phyloP scores from a whole-genome alignment of 1,284 basidiomycete genomes.

The Chondrostereum purpureum region DNA sequence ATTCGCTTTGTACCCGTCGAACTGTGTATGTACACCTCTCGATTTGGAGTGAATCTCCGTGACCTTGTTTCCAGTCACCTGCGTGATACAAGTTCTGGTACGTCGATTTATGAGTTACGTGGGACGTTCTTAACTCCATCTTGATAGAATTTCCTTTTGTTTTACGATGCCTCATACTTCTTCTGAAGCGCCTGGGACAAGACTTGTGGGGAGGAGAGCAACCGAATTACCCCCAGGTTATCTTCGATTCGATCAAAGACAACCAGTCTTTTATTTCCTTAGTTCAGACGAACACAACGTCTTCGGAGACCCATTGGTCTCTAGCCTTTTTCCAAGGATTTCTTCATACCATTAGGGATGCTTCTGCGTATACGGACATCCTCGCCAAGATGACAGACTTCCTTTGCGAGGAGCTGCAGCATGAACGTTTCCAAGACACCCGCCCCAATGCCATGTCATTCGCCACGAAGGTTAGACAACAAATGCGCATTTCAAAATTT shows the following conservation, averaged over 20 bases:
- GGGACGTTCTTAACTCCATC: neutral
- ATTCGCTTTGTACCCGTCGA: slow-evolving; percentile 50
- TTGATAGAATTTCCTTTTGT: slow-evolving; percentile 60
- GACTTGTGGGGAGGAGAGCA: slow-evolving; percentile 64
- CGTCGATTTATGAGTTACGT: slow-evolving; percentile 27
- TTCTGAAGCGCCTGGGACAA: slow-evolving; percentile 45
- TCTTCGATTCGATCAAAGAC: slow-evolving; percentile 79
- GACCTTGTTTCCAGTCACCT: slow-evolving; percentile 53
- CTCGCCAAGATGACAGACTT: slow-evolving; percentile 66
- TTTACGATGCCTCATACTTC: slow-evolving; percentile 50
- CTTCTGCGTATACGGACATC: slow-evolving; percentile 53
- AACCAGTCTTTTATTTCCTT: slow-evolving; percentile 57
- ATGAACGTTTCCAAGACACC: slow-evolving; percentile 55
- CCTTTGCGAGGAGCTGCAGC: slow-evolving; percentile 72
- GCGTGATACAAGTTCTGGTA: slow-evolving; percentile 56
- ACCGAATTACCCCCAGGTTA: slow-evolving; percentile 62
- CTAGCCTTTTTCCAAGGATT: slow-evolving; percentile 54
- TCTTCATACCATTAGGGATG: slow-evolving; percentile 46
- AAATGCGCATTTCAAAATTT: slow-evolving; percentile 4
- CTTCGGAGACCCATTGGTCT: slow-evolving; percentile 36
- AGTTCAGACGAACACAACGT: slow-evolving; percentile 32
- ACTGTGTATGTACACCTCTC: slow-evolving; percentile 28
- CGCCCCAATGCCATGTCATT: slow-evolving; percentile 54
- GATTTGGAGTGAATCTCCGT: slow-evolving; percentile 37
- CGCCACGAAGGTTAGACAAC: slow-evolving; percentile 51